These are phyloP conservation scores for Colletotrichum costaricense DNA, from an alignment of 2,329 filamentous ascomycete genomes.

Conservation along the genomic window DNA sequence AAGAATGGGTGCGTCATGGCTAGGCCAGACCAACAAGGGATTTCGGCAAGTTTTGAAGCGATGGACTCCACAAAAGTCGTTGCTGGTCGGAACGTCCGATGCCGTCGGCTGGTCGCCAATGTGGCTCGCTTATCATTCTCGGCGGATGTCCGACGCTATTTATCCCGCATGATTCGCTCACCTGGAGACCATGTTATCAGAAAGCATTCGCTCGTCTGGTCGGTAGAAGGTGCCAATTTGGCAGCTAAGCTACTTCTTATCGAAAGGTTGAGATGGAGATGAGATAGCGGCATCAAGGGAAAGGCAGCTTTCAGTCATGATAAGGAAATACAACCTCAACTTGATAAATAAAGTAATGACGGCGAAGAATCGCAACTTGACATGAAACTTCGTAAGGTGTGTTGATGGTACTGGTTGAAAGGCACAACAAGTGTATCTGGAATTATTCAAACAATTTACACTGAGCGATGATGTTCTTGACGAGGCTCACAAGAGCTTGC, in stretches of 20 bases:
- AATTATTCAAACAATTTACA: background rate
- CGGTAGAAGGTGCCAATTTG: background rate
- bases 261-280: background rate
- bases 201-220: background rate
- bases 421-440: background rate
- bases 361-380: background rate
- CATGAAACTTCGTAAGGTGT: background rate
- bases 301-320: background rate
- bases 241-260: background rate
- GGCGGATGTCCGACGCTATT: constrained; percentile 19
- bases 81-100: constrained; percentile 16
- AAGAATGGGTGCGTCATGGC: constrained; percentile 13
- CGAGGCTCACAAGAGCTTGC: constrained; percentile 22
- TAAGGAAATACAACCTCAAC: background rate
- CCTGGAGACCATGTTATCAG: background rate
- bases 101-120: background rate
- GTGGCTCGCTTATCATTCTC: background rate
- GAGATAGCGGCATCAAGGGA: background rate
- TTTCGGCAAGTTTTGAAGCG: constrained; percentile 28
- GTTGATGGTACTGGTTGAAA: background rate
- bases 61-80: constrained; percentile 16
- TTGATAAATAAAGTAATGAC: background rate
- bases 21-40: background rate
- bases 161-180: background rate
- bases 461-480: background rate